These are phyloP conservation scores for Turnera subulata DNA, from an alignment of 345 rosid genomes.

Conservation along the genomic window DNA sequence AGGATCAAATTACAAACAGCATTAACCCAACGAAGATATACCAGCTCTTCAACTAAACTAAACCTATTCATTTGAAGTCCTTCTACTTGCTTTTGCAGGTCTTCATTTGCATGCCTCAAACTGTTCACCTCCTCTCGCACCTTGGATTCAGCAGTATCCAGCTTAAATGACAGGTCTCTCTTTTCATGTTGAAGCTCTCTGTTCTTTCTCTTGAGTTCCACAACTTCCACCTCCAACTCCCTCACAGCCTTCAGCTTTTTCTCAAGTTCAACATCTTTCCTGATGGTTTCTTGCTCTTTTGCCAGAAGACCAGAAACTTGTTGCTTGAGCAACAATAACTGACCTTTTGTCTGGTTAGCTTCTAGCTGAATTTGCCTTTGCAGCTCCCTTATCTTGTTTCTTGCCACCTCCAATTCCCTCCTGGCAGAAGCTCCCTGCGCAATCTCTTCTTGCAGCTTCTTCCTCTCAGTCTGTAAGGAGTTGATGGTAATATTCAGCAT, in stretches of 20 bases:
- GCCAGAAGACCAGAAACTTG: slow-evolving; percentile 79
- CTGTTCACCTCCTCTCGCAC: slow-evolving; percentile 76
- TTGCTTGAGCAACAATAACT: slow-evolving; percentile 80
- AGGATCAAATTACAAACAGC: too few species aligned
- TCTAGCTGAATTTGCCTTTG: slow-evolving; percentile 94
- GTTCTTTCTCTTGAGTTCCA: slow-evolving; percentile 89
- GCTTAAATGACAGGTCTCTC: slow-evolving; percentile 74
- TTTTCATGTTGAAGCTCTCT: slow-evolving; percentile 94
- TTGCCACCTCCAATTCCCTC: slow-evolving; percentile 76
- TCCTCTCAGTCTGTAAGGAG: slow-evolving; percentile 79
- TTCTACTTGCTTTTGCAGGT: slow-evolving; percentile 91
- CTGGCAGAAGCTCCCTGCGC: slow-evolving; percentile 39
- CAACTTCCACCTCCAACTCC: slow-evolving; percentile 75
- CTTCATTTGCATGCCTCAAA: too few species aligned
- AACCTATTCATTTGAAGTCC: slow-evolving; percentile 97
- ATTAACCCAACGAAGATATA: slow-evolving; percentile 99
- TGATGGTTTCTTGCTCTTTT: slow-evolving; percentile 78
- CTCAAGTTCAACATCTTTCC: slow-evolving; percentile 64
- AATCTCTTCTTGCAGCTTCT: slow-evolving; percentile 82
- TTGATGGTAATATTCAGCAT: slow-evolving; percentile 85
- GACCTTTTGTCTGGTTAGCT: slow-evolving; percentile 91
- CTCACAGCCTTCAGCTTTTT: slow-evolving; percentile 63
- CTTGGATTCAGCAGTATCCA: slow-evolving; percentile 72
- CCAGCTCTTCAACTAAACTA: slow-evolving; percentile 97
- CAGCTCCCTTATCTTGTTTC: slow-evolving; percentile 77